Evolutionary conservation across 148 eudicot genomes (phyloP), one percentile per base, ranked within the genome.

Genomic region (Drosera capensis): DNA sequence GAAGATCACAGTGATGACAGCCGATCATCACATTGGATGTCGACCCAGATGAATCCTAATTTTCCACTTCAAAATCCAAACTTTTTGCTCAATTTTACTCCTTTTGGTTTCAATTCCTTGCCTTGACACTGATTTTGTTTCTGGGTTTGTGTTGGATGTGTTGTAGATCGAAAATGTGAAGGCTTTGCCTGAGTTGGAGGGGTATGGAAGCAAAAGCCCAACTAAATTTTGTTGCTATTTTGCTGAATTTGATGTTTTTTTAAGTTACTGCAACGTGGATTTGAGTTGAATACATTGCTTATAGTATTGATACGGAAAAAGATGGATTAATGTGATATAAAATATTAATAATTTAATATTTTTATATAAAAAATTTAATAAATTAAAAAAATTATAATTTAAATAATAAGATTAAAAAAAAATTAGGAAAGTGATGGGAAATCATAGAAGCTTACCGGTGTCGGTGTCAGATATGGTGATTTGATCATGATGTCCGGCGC

Each of bases 101-200:
- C 12, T 48, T n/a, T 34, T 13, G 16, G 8, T 21, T 35, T 25
- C 5, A 37, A 24, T 21, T 8, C 35, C 7, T 8, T 17, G 25
- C 42, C 21, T n/a, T 34, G 38, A 34, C 2, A 11, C n/a, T 4
- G 11, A 5, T 34, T n/a, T 0, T 31, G 19, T 20, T 21, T 19
- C 14, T 14, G 12, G 23, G 15, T 25, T 31, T 14, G 39, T 41
- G 17, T 35, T 31, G n/a, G 25, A 54, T 40, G 22, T 30, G 35
- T 20, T 14, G 42, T 73, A 90, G 96, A 87, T 90, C 42, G 97
- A 90, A 59, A 88, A 90, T 51, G 65, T 90, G 68, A 90, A 90
- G 72, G 97, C 97, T 65, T 59, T 90, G 31, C 84, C 84, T 29
- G 97, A 90, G 58, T 92, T 88, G 38, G 97, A 90, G n/a, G n/a